A percentile compares a stretch with the other conserved stretches of the same genome.
phyloP scores from a whole-genome alignment of 2,329 filamentous ascomycete species.

The Botryosphaeria dothidea region DNA sequence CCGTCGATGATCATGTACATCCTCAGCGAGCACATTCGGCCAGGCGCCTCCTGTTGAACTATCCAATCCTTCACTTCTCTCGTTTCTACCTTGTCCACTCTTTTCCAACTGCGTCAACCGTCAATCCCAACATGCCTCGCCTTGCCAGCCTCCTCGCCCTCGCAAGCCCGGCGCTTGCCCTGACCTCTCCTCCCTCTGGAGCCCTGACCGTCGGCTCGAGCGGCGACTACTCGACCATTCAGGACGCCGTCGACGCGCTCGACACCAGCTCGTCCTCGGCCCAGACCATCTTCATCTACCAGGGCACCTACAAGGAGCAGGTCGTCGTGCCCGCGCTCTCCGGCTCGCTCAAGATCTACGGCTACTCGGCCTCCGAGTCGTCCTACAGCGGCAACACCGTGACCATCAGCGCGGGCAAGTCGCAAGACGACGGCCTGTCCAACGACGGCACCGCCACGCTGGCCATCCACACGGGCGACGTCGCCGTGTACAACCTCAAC shows the following conservation, averaged over 20 bases:
- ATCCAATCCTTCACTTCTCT: background rate
- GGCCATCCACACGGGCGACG: constrained; percentile 46
- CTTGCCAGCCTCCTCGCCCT: constrained; percentile 9
- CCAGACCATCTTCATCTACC: constrained; percentile 61
- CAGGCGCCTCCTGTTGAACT: constrained; percentile 2
- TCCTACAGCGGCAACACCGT: constrained; percentile 57
- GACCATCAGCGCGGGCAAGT: constrained; percentile 47
- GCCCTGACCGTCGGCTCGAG: constrained; percentile 45
- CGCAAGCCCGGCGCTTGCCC: constrained; percentile 20
- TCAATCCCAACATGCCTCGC: background rate
- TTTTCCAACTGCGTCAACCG: background rate
- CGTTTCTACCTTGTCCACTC: background rate
- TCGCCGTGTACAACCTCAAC: constrained; percentile 62
- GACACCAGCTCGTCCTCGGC: constrained; percentile 46
- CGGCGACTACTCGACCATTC: constrained; percentile 47
- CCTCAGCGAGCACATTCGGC: constrained; percentile 1
- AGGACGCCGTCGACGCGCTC: constrained; percentile 57
- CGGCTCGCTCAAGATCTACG: constrained; percentile 56
- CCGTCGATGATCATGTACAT: background rate
- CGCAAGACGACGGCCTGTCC: constrained; percentile 32
- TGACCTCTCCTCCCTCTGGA: constrained; percentile 48
- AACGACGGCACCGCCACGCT: constrained; percentile 56
- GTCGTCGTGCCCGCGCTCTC: constrained; percentile 51
- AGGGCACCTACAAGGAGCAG: constrained; percentile 60
- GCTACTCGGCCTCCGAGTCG: constrained; percentile 55